Evolutionary conservation across 1,284 basidiomycete species (phyloP), one percentile per base, ranked within the genome.

Genomic region (Moesziomyces sp.): DNA sequence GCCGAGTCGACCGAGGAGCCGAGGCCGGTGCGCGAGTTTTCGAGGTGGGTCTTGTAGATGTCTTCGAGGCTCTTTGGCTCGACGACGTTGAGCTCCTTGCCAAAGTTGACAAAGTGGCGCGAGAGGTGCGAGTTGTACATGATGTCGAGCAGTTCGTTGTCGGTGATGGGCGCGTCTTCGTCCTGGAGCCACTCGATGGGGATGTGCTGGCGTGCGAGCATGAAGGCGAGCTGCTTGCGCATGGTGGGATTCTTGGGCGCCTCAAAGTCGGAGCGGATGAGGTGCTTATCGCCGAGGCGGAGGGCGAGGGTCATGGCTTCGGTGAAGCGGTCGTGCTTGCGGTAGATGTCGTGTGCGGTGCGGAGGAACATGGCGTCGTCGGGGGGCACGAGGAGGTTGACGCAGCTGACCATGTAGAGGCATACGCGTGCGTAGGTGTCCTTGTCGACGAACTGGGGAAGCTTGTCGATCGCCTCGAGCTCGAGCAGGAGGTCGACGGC

Each of bases 401-500:
- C 93, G 82, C 81, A 93, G 92, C 91, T 90, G 84, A 97, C 90
- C 93, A 99, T 97, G 86, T 99, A 99, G 62, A 93, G 90, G 81
- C 96, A 97, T n/a, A 99, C 95, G 56, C 97, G 90, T 53, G 88
- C 88, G 83, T 90, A 99, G 0, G 93, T 97, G 85, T 96, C 92
- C 52, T 91, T 88, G 68, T 86, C 85, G 44, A 84, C 83, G 45
- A 77, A 83, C 24, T 80, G 79, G 21, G 81, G 78, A 23, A 84
- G 65, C 71, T 63, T 89, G 75, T 91, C 89, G 52, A 97, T 92
- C 74, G 93, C 92, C 85, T 99, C 97, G 73, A 99, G 86, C 84
- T 99, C 97, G 81, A 97, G 91, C 62, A 99, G 86, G 35, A 99
- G 87, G 86, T 99, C 97, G 21, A 99, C 96, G 0, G 97, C 97